Conservation (phyloP, 2,329 filamentous ascomycete genomes). For the Diaporthe velutina region DNA sequence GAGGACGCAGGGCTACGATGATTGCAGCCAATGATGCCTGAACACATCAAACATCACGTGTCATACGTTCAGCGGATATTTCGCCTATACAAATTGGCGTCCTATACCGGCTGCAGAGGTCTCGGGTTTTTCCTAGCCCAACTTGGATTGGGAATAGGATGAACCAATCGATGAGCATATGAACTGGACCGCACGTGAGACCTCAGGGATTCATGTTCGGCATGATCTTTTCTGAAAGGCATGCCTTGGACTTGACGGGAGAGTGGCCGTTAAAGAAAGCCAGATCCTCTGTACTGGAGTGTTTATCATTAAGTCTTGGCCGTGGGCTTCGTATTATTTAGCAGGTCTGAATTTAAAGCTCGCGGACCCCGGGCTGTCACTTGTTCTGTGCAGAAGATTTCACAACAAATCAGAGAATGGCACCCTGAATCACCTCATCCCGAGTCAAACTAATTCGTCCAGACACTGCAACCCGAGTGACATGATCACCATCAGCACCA, state of each 20-base stretch:
- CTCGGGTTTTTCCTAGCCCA: background rate
- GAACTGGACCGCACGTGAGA: background rate
- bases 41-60: conserved; percentile 17
- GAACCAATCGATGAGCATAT: too few species aligned
- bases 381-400: background rate
- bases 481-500: background rate
- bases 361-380: background rate
- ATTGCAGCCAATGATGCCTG: conserved; percentile 1
- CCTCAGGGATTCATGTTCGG: background rate
- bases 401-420: background rate
- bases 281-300: background rate
- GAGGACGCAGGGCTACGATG: background rate
- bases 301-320: background rate
- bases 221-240: background rate
- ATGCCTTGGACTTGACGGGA: background rate
- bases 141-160: background rate
- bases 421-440: too few species aligned
- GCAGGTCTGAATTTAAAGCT: background rate
- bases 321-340: background rate
- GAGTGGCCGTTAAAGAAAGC: background rate
- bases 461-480: background rate
- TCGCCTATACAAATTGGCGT: background rate
- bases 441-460: too few species aligned
- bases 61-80: background rate
- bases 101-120: background rate